Evolutionary conservation across 78 protist genomes (phyloP).

Genomic region (Emiliania huxleyi): DNA sequence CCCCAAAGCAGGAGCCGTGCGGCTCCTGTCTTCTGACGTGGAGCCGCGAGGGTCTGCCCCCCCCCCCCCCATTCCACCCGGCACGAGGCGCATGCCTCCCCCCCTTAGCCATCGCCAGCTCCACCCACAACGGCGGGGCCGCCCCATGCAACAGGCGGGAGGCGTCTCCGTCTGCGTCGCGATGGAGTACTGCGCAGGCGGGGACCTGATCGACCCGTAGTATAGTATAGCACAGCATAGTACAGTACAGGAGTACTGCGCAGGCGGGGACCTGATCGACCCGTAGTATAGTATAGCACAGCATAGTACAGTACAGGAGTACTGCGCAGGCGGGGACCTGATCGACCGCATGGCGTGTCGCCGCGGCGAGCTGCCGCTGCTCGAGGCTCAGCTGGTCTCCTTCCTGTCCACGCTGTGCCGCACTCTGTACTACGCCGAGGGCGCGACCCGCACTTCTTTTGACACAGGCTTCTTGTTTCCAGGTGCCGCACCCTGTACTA

Average conservation of each 20-base stretch:
- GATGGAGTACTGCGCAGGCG: slow-evolving; percentile 18
- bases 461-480: not conserved
- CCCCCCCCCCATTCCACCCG: too few relatives aligned
- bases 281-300: too few relatives aligned
- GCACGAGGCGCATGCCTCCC: too few relatives aligned
- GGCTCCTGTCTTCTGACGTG: too few relatives aligned
- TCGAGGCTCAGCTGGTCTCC: not conserved
- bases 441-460: too few relatives aligned
- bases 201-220: slow-evolving; percentile 9
- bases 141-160: too few relatives aligned
- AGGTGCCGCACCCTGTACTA: not conserved
- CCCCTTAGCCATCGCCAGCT: too few relatives aligned
- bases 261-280: slow-evolving; percentile 10
- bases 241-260: too few relatives aligned
- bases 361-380: not conserved
- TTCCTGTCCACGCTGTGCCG: not conserved
- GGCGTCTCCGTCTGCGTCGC: not conserved
- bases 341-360: not conserved
- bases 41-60: too few relatives aligned
- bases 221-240: too few relatives aligned
- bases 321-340: slow-evolving; percentile 18
- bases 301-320: too few relatives aligned
- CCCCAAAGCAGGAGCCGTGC: not conserved
- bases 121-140: too few relatives aligned
- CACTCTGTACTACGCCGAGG: not conserved